A percentile compares a stretch with the other conserved stretches of the same genome.
Evolutionary conservation across 176 grass and related monocot species (phyloP).

Genomic region (Oropetium thomaeum): DNA sequence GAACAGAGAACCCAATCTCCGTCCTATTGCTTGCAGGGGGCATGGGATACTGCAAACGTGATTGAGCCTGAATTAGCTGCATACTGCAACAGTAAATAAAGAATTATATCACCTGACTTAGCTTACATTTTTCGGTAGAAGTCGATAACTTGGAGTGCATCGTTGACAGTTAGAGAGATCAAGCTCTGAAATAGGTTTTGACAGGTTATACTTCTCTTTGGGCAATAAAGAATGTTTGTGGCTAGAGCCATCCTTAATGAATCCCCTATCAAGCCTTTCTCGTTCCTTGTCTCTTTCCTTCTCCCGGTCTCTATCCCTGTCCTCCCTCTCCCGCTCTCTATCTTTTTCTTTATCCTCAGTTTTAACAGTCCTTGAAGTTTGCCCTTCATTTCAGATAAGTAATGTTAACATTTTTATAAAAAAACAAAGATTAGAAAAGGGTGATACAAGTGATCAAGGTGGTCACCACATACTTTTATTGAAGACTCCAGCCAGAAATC

Average conservation of each 20-base stretch:
- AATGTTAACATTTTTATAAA: slow-evolving; percentile 35
- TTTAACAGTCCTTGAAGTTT: slow-evolving; percentile 42
- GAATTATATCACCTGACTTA: background rate
- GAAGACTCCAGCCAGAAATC: slow-evolving; percentile 77
- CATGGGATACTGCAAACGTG: slow-evolving; percentile 66
- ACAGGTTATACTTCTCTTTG: slow-evolving; percentile 93
- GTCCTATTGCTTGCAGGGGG: slow-evolving; percentile 78
- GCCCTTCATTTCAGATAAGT: slow-evolving; percentile 44
- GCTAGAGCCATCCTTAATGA: slow-evolving; percentile 50
- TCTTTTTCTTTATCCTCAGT: slow-evolving; percentile 64
- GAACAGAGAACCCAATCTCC: slow-evolving; percentile 73
- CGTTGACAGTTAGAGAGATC: slow-evolving; percentile 90
- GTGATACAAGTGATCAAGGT: background rate
- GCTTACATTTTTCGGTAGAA: slow-evolving; percentile 92
- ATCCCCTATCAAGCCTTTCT: slow-evolving; percentile 46
- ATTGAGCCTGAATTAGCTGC: too few species aligned
- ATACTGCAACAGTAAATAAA: background rate
- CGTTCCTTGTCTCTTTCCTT: slow-evolving; percentile 71
- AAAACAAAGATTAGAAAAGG: background rate
- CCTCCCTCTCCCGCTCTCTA: slow-evolving; percentile 56
- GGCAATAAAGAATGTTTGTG: slow-evolving; percentile 58
- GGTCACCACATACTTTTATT: slow-evolving; percentile 58
- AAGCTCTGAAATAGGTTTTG: slow-evolving; percentile 93
- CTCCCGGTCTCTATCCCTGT: slow-evolving; percentile 64
- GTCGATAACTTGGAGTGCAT: slow-evolving; percentile 93